Percentiles rank a stretch among this genome's conserved stretches.
Evolutionary conservation across 495 filamentous ascomycete genomes (phyloP).

Genomic region (Evernia prunastri): DNA sequence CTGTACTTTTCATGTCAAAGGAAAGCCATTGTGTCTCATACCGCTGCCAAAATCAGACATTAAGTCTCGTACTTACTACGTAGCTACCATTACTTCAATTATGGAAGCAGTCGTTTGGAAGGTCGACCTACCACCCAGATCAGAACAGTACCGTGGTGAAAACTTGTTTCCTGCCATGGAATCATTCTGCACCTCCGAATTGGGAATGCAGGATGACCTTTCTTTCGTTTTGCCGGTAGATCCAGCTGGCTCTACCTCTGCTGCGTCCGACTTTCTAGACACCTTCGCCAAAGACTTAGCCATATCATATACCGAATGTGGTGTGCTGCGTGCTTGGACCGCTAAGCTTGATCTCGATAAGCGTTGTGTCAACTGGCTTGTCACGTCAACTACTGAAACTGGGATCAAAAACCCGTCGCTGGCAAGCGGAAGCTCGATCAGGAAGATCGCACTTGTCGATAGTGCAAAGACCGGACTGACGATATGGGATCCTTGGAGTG

Average conservation of each 20-base stretch:
- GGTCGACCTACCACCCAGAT: conserved; percentile 45
- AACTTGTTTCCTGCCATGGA: conserved; percentile 39
- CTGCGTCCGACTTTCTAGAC: conserved; percentile 76
- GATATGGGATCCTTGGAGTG: conserved; percentile 84
- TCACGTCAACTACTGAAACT: conserved; percentile 77
- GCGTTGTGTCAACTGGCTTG: conserved; percentile 67
- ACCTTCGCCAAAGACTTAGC: conserved; percentile 83
- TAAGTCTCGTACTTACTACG: conserved; percentile 46
- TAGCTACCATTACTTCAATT: conserved; percentile 77
- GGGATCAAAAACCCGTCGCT: conserved; percentile 65
- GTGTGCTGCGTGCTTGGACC: conserved; percentile 78
- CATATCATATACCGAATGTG: conserved; percentile 73
- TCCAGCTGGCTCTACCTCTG: conserved; percentile 67
- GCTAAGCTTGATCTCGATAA: conserved; percentile 59
- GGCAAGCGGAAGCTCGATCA: conserved; percentile 77
- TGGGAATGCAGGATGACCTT: conserved; percentile 67
- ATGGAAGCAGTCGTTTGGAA: conserved; percentile 86
- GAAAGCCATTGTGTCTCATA: conserved; percentile 77
- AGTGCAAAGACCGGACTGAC: conserved; percentile 66
- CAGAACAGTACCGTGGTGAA: conserved; percentile 19
- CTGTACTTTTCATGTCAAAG: conserved; percentile 53
- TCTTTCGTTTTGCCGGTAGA: conserved; percentile 84
- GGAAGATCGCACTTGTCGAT: conserved; percentile 82
- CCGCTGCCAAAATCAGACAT: conserved; percentile 60
- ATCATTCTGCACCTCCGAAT: conserved; percentile 65